Conservation (phyloP, 257 asterid genomes). For the Lycium barbarum region DNA sequence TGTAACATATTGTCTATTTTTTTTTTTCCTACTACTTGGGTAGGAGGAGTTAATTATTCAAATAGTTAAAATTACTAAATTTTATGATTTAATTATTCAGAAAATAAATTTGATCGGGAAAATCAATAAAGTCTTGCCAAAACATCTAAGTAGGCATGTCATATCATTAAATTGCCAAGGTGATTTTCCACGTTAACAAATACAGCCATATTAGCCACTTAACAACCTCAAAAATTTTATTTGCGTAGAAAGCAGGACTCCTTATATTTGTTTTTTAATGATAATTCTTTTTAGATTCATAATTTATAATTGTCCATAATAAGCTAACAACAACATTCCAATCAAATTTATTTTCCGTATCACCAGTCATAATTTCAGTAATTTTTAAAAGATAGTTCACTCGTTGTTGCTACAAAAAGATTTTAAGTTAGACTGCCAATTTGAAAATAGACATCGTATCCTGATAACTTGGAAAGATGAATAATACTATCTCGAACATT, state of each 20-base stretch:
- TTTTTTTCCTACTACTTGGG: neutral
- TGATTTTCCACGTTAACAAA: conserved; percentile 4
- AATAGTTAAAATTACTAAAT: neutral
- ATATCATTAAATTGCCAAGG: neutral
- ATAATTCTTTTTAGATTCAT: neutral
- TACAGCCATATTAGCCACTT: neutral
- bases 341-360: neutral
- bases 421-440: neutral
- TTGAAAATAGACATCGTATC: neutral
- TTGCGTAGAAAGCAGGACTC: no score
- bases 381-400: neutral
- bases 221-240: neutral
- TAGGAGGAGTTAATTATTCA: neutral
- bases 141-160: neutral
- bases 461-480: neutral
- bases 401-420: neutral
- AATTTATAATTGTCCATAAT: neutral
- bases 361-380: neutral
- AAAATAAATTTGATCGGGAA: neutral
- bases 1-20: neutral
- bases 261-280: neutral
- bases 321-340: neutral
- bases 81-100: neutral
- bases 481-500: conserved; percentile 12
- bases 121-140: neutral